Conservation (phyloP, 2,329 filamentous ascomycete genomes). For the Aspergillus sp. region DNA sequence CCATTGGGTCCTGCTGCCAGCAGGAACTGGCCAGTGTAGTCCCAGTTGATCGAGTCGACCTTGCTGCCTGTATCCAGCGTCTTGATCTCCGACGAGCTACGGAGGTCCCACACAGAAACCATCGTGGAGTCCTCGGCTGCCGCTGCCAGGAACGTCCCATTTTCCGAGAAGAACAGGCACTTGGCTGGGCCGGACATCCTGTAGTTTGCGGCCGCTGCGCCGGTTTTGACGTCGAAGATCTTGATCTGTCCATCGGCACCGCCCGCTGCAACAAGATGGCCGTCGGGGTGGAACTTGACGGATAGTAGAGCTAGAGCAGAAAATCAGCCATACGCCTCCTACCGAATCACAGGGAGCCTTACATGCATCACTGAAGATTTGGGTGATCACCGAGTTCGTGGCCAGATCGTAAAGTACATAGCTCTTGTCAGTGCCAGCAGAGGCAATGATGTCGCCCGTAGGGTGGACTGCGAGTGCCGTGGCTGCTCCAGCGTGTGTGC, state of each 20-base stretch:
- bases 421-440: slow-evolving; percentile 83
- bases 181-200: slow-evolving; percentile 56
- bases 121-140: slow-evolving; percentile 66
- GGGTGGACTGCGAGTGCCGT: slow-evolving; percentile 75
- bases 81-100: slow-evolving; percentile 74
- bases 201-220: slow-evolving; percentile 68
- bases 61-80: slow-evolving; percentile 73
- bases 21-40: slow-evolving; percentile 90
- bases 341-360: slow-evolving; percentile 31
- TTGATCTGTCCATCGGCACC: slow-evolving; percentile 72
- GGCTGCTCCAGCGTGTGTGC: slow-evolving; percentile 73
- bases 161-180: slow-evolving; percentile 81
- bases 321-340: slow-evolving; percentile 2
- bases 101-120: slow-evolving; percentile 82
- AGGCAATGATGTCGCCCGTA: slow-evolving; percentile 71
- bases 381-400: slow-evolving; percentile 58
- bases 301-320: slow-evolving; percentile 56
- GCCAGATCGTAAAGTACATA: slow-evolving; percentile 80
- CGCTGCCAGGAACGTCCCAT: slow-evolving; percentile 90
- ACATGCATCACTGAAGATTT: slow-evolving; percentile 73
- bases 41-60: slow-evolving; percentile 74
- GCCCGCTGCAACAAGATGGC: slow-evolving; percentile 83
- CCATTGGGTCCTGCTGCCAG: slow-evolving; percentile 71
- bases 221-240: slow-evolving; percentile 77
- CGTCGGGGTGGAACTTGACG: slow-evolving; percentile 87